Base-by-base conservation (phyloP, 805 yeast species). In the Ogataea dorogensis region DNA sequence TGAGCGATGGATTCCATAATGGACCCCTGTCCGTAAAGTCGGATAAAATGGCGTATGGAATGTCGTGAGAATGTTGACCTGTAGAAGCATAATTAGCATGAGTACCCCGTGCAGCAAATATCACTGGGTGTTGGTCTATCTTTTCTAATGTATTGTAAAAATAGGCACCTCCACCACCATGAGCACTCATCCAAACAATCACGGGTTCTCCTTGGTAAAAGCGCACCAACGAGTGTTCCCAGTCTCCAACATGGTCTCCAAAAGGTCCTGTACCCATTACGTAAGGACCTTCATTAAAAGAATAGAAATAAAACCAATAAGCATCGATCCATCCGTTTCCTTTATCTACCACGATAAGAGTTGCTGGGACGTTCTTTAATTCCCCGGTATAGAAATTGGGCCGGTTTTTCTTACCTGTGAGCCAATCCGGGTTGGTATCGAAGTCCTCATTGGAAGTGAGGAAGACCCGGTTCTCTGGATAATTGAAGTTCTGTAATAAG, bases 251-350 rank as follows among this genome's bases (percentile, higher is more conserved):
- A 56, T 91, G 98, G 57, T 91, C 85, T 0, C 98, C 98, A 67
- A 83, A 93, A 0, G 98, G 98, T 0, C 98, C 98, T 23, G 76
- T 74, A 3, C 98, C 98, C 97, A 91, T 88, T 7, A 91, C 97
- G 63, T 81, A 91, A 0, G 98, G 97, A 0, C 98, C 98, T 46
- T 86, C 67, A 56, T 91, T 91, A 67, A 91, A 91, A 2, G 95
- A 82, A 57, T 93, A 91, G 56, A 91, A 91, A 56, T 86, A 89
- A 59, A 91, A 93, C 97, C 98, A 91, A 57, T 76, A 91, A 0
- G 97, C 86, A 58, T 91, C 98, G 0, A 89, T 84, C 86, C 93
- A 81, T 3, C 95, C 96, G 49, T 87, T 83, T 2, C 96, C 96
- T 56, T 88, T 89, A 54, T 91, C 97, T 0, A 86, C 89, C 1